phyloP scores from a whole-genome alignment of 495 filamentous ascomycete genomes.

The Thozetella sp. region DNA sequence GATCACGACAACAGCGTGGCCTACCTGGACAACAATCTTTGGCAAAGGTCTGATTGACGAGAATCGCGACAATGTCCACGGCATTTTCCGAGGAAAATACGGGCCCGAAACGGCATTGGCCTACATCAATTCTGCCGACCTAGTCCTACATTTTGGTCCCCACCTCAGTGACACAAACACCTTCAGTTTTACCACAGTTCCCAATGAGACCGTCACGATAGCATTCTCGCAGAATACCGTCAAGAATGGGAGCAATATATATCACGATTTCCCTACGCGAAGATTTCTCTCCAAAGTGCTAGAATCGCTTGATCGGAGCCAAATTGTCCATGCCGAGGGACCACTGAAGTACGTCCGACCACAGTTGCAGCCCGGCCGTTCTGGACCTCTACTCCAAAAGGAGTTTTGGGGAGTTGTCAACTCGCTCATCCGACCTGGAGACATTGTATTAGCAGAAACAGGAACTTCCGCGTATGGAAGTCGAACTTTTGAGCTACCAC shows the following conservation, averaged over 20 bases:
- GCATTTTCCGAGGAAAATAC: conserved; percentile 75
- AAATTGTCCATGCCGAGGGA: not conserved
- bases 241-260: conserved; percentile 15
- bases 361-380: conserved; percentile 24
- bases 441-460: conserved; percentile 76
- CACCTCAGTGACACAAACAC: conserved; percentile 22
- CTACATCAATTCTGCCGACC: conserved; percentile 65
- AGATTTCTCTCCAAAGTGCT: not conserved
- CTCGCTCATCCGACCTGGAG: conserved; percentile 65
- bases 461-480: conserved; percentile 76
- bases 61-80: conserved; percentile 65
- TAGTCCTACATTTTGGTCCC: conserved; percentile 72
- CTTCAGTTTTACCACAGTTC: conserved; percentile 27
- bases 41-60: conserved; percentile 80
- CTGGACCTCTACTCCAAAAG: conserved; percentile 62
- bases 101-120: conserved; percentile 61
- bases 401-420: conserved; percentile 77
- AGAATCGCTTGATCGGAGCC: not conserved
- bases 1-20: conserved; percentile 63
- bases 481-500: conserved; percentile 57
- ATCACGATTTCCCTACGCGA: not conserved
- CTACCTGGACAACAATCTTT: conserved; percentile 76
- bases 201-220: conserved; percentile 25
- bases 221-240: conserved; percentile 26
- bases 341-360: conserved; percentile 29